Evolutionary conservation across 2,329 filamentous ascomycete species (phyloP).

Genomic region (Neobulgaria alba): DNA sequence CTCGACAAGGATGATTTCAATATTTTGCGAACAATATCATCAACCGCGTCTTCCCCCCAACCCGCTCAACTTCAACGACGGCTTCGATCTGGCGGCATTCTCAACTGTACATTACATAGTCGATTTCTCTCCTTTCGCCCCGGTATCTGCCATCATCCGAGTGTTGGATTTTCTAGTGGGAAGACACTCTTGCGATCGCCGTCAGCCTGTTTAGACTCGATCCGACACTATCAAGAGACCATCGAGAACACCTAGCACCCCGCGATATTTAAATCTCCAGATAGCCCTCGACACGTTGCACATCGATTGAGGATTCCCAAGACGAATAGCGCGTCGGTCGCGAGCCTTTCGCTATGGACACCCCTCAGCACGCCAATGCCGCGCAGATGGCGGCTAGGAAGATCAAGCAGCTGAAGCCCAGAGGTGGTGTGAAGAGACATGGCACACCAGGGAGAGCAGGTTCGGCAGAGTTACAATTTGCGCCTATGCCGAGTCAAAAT

Average conservation of each 20-base stretch:
- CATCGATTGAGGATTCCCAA: background rate
- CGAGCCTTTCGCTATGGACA: slow-evolving; percentile 13
- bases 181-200: background rate
- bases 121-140: background rate
- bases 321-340: background rate
- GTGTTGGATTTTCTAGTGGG: background rate
- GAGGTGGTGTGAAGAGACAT: slow-evolving; percentile 3
- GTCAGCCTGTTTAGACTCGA: background rate
- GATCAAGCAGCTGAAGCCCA: slow-evolving; percentile 20
- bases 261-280: background rate
- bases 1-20: no score
- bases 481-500: slow-evolving; percentile 11
- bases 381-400: slow-evolving; percentile 27
- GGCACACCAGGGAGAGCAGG: slow-evolving; percentile 3
- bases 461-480: slow-evolving; percentile 10
- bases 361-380: slow-evolving; percentile 24
- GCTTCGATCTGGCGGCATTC: no score
- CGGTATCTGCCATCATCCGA: background rate
- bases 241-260: background rate
- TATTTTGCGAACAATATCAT: background rate
- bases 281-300: background rate
- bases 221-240: background rate
- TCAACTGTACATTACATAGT: background rate
- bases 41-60: background rate
- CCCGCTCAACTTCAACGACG: background rate